Evolutionary conservation across 208 protist species (phyloP).

Genomic region (Trypanosoma lewisi): DNA sequence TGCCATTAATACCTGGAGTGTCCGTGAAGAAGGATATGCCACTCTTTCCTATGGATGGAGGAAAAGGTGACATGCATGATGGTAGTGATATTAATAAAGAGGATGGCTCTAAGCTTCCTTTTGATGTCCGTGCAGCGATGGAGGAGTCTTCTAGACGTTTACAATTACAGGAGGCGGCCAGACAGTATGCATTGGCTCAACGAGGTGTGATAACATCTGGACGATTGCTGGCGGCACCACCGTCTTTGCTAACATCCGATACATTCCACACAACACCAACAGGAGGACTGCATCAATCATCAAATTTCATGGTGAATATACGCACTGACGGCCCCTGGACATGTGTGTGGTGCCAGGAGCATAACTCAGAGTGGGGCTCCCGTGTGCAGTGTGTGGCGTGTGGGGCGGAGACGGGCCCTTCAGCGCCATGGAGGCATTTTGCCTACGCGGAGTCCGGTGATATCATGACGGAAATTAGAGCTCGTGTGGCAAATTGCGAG

Average conservation of each 20-base stretch:
- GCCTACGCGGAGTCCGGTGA: conserved; percentile 52
- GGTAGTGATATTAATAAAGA: background rate
- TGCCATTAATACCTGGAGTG: conserved; percentile 36
- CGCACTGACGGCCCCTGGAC: conserved; percentile 59
- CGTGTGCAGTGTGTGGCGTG: conserved; percentile 72
- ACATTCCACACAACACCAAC: conserved; percentile 1
- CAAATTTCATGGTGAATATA: conserved; percentile 5
- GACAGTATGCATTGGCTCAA: conserved; percentile 54
- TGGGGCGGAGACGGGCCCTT: conserved; percentile 74
- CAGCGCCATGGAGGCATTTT: conserved; percentile 73
- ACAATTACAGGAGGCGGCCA: conserved; percentile 63
- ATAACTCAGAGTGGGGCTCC: conserved; percentile 61
- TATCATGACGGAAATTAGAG: conserved; percentile 67
- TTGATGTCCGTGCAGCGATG: conserved; percentile 60
- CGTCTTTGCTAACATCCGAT: conserved; percentile 15
- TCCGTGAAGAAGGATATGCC: conserved; percentile 18
- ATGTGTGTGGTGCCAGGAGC: conserved; percentile 84
- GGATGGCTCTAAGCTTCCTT: conserved; percentile 1
- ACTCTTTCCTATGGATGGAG: conserved; percentile 26
- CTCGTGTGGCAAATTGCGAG: conserved; percentile 53
- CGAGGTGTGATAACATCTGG: conserved; percentile 32
- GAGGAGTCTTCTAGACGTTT: conserved; percentile 68
- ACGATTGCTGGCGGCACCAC: conserved; percentile 3
- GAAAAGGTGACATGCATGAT: background rate
- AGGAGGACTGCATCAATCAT: background rate